Percentiles rank a stretch among this genome's conserved stretches.
phyloP scores from a whole-genome alignment of 2,329 filamentous ascomycete species.

The Colletotrichum viniferum region DNA sequence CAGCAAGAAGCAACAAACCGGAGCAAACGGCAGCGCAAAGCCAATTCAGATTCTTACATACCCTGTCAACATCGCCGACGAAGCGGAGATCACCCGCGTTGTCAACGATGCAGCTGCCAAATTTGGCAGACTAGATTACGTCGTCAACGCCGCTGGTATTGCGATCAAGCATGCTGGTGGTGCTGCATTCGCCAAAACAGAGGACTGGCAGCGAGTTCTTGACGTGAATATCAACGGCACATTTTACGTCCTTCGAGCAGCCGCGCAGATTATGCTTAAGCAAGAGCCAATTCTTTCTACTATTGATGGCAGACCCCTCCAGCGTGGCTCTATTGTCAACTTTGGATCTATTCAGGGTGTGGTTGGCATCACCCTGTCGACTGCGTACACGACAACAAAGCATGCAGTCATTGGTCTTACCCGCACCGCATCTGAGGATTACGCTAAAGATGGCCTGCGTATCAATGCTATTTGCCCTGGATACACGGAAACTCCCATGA shows the following conservation, averaged over 20 bases:
- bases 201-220: conserved; percentile 43
- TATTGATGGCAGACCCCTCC: conserved; percentile 28
- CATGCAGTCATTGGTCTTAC: conserved; percentile 11
- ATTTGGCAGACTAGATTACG: conserved; percentile 44
- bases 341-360: conserved; percentile 12
- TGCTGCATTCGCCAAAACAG: conserved; percentile 35
- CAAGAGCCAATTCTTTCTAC: conserved; percentile 42
- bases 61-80: conserved; percentile 24
- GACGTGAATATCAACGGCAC: conserved; percentile 47
- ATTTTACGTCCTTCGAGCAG: conserved; percentile 44
- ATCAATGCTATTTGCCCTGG: conserved; percentile 40
- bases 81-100: conserved; percentile 29
- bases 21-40: background rate
- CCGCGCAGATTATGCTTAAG: conserved; percentile 45
- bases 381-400: conserved; percentile 15
- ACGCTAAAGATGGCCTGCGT: conserved; percentile 41
- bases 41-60: background rate
- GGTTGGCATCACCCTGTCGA: conserved; percentile 8
- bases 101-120: conserved; percentile 28
- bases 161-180: conserved; percentile 40
- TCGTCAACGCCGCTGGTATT: conserved; percentile 45
- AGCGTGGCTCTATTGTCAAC: conserved; percentile 19
- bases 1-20: background rate
- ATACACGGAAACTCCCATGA: conserved; percentile 34
- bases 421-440: conserved; percentile 40